These are phyloP conservation scores for Sextonia rubra DNA, from an alignment of 164 flowering plant genomes.

Conservation along the genomic window DNA sequence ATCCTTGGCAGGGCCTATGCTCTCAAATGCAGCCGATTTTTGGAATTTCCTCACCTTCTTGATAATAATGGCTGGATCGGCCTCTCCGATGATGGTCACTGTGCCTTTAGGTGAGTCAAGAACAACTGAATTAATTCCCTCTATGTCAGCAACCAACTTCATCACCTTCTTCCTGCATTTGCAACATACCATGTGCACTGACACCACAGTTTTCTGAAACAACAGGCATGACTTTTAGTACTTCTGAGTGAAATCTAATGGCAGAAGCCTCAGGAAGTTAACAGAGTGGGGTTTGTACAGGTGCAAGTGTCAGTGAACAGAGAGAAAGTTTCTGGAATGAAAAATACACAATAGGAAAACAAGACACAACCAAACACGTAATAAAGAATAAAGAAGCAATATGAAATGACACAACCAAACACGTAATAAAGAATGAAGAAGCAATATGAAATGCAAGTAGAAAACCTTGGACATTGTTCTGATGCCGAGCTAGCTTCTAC, in stretches of 20 bases:
- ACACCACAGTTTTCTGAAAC: conserved; percentile 60
- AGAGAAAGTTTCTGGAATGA: not conserved
- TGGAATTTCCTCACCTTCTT: conserved; percentile 46
- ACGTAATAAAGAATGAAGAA: not conserved
- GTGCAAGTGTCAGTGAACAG: conserved; percentile 22
- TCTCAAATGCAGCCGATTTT: conserved; percentile 36
- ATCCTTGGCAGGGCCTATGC: conserved; percentile 39
- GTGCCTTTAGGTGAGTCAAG: conserved; percentile 49
- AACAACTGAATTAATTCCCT: conserved; percentile 52
- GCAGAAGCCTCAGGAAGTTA: conserved; percentile 2
- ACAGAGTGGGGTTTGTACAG: conserved; percentile 12
- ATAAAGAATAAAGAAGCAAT: not conserved
- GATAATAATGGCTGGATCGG: conserved; percentile 48
- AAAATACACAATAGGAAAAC: conserved; percentile 6
- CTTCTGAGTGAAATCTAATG: conserved; percentile 4
- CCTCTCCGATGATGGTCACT: conserved; percentile 45
- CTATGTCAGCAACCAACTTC: conserved; percentile 49
- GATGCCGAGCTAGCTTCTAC: not conserved
- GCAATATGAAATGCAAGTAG: conserved; percentile 2
- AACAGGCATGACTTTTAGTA: conserved; percentile 22
- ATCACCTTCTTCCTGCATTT: conserved; percentile 58
- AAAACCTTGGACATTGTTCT: conserved; percentile 47
- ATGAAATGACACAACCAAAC: not conserved
- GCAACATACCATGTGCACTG: conserved; percentile 51
- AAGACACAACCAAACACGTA: not conserved